Base-by-base conservation (phyloP, 169 alveolate species). In the Plasmodium chabaudi region DNA sequence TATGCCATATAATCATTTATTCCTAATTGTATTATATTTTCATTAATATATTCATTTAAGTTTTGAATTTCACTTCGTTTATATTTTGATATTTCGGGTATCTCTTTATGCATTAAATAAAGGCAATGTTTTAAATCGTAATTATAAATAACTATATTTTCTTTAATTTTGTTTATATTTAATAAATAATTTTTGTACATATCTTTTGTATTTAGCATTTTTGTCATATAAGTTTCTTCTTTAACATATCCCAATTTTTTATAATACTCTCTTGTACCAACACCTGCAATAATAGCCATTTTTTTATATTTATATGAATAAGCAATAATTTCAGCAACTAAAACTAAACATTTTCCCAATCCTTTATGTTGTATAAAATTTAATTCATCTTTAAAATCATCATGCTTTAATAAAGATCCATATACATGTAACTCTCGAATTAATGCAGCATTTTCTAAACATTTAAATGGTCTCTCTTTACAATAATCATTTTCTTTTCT, bases 251-350 rank as follows among this genome's bases (percentile, higher is more conserved):
- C 99, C 63, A 97, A 94, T 82, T 97, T 98, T 56, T 98, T 96
- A 94, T 99, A 99, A 94, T 99, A 99, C 88, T 97, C 98, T 68
- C 99, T 95, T n/a, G 99, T 98, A 44, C 99, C 99, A 12, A 99
- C 98, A 39, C 99, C 99, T 13, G 99, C 98, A 49, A 99, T 99
- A 61, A 99, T 99, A 23, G 99, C 99, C 91, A 98, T 95, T 88
- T 96, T 95, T 72, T 79, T 87, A 77, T 93, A 93, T 5, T 98
- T 88, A 67, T 89, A 59, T 6, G 34, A 89, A 63, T 71, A 82
- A n/a, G 95, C 92, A 17, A 94, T 63, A 10, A 94, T 92, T 69
- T 94, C 96, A n/a, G 96, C 94, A 2, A 91, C 94, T 73, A 94
- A 53, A 9, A 94, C 79, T 44, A 94, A 67, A 42, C 93, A 74